Conservation (phyloP, 495 filamentous ascomycete genomes). For the Baudoinia panamericana region DNA sequence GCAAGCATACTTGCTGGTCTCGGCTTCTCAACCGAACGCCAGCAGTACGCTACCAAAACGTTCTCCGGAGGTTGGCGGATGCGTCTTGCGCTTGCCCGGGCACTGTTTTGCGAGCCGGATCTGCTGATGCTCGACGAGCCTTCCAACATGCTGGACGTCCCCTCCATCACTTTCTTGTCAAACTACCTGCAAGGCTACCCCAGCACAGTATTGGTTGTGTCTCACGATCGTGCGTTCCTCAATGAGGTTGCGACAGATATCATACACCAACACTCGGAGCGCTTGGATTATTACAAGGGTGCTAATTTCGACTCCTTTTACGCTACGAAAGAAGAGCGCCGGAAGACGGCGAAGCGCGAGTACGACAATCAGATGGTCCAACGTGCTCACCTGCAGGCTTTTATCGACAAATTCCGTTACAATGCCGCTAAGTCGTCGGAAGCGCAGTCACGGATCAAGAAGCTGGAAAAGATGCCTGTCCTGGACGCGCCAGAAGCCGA, state of each 20-base stretch:
- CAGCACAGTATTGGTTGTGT: constrained; percentile 90
- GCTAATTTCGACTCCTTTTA: constrained; percentile 99
- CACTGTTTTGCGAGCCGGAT: constrained; percentile 97
- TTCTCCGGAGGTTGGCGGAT: constrained; percentile 99
- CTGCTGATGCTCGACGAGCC: constrained; percentile 94
- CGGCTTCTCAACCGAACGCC: constrained; percentile 87
- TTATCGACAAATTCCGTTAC: constrained; percentile 99
- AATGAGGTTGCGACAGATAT: constrained; percentile 99
- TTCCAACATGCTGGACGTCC: constrained; percentile 99
- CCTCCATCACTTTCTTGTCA: constrained; percentile 96
- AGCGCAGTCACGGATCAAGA: constrained; percentile 97
- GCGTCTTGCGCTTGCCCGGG: constrained; percentile 86
- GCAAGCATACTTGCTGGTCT: constrained; percentile 94
- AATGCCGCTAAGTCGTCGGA: constrained; percentile 98
- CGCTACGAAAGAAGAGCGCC: constrained; percentile 88
- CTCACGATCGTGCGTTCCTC: constrained; percentile 96
- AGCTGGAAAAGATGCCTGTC: constrained; percentile 90
- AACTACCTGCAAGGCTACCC: constrained; percentile 92
- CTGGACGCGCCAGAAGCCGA: constrained; percentile 83
- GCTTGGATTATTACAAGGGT: constrained; percentile 96
- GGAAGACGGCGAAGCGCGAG: constrained; percentile 91
- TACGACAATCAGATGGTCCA: constrained; percentile 98
- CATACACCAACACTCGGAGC: constrained; percentile 93
- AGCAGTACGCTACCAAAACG: constrained; percentile 87
- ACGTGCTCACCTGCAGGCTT: constrained; percentile 80